Conservation (phyloP, 2,329 filamentous ascomycete species). For the Epichloe baconii region DNA sequence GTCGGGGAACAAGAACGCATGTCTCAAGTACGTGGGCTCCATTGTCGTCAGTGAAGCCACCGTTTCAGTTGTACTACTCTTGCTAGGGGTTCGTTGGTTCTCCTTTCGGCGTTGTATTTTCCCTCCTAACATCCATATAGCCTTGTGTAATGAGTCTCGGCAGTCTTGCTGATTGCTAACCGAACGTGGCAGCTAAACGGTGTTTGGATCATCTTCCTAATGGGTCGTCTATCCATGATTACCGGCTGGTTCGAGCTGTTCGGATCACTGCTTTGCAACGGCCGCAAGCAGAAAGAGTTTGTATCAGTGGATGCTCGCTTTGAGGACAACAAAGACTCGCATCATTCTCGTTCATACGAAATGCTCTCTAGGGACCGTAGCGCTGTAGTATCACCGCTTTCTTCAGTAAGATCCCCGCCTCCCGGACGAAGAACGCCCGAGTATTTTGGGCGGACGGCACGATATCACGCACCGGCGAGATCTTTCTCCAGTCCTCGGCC, state of each 20-base stretch:
- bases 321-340: conserved; percentile 47
- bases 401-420: conserved; percentile 23
- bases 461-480: conserved; percentile 39
- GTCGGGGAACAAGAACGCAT: conserved; percentile 48
- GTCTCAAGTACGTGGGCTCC: conserved; percentile 43
- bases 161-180: conserved; percentile 12
- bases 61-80: conserved; percentile 66
- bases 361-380: conserved; percentile 55
- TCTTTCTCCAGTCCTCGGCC: conserved; percentile 45
- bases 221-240: conserved; percentile 76
- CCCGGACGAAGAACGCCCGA: conserved; percentile 36
- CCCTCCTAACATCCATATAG: background rate
- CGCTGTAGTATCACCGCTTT: conserved; percentile 39
- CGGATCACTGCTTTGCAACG: conserved; percentile 25
- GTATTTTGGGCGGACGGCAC: conserved; percentile 41
- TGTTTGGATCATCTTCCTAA: conserved; percentile 69
- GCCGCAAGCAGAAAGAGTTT: conserved; percentile 59
- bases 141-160: background rate
- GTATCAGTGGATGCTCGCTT: conserved; percentile 70
- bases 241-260: conserved; percentile 66
- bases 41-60: conserved; percentile 65
- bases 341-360: conserved; percentile 50
- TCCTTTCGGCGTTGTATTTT: background rate
- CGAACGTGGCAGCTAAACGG: conserved; percentile 52
- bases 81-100: conserved; percentile 48